Conservation (phyloP, 108 stramenopile species). For the Discostella stelligeroides region DNA sequence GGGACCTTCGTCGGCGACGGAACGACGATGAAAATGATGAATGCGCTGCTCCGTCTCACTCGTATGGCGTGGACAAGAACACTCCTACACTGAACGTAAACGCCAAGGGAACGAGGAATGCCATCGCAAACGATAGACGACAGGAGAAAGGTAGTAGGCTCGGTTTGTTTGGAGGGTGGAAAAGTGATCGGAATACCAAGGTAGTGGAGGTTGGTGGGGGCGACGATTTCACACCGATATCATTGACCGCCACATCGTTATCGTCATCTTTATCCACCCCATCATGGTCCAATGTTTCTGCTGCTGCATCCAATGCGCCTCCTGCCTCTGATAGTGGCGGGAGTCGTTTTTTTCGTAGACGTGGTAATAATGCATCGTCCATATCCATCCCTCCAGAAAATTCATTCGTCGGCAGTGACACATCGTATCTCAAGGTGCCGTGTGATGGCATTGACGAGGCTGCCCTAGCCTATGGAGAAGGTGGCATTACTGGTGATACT, state of each 20-base stretch:
- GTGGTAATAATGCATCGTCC: background rate
- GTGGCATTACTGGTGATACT: constrained; percentile 11
- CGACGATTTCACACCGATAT: background rate
- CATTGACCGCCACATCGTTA: background rate
- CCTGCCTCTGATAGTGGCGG: background rate
- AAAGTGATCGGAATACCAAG: background rate
- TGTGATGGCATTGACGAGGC: constrained; percentile 28
- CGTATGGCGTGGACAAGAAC: constrained; percentile 3
- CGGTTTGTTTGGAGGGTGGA: constrained; percentile 28
- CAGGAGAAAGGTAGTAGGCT: background rate
- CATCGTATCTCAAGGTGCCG: constrained; percentile 4
- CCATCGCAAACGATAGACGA: background rate
- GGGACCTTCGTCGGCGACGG: constrained; percentile 23
- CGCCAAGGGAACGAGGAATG: background rate
- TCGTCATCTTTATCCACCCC: background rate
- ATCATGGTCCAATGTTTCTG: constrained; percentile 13
- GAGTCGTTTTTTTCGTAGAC: background rate
- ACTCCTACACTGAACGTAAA: background rate
- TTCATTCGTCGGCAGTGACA: background rate
- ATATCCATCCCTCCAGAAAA: background rate
- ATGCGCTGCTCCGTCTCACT: constrained; percentile 7
- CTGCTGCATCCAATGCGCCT: background rate
- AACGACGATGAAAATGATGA: constrained; percentile 6
- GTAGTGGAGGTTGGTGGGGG: background rate
- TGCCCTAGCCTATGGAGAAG: constrained; percentile 16